Percentiles rank a stretch among this genome's conserved stretches.
phyloP scores from a whole-genome alignment of 805 yeast genomes.

The Metschnikowia matae region DNA sequence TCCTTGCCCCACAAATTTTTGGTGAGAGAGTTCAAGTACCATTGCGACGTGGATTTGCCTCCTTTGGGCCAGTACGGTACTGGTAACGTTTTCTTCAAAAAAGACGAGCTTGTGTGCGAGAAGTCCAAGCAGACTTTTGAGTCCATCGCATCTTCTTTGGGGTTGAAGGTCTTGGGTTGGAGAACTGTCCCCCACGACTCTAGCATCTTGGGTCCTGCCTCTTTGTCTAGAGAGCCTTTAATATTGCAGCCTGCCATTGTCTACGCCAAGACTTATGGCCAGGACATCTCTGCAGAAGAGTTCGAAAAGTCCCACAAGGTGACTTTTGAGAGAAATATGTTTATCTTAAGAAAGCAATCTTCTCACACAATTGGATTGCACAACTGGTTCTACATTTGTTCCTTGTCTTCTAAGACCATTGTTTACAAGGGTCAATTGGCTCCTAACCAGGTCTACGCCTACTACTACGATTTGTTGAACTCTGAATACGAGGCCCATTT shows the following conservation, averaged over 20 bases:
- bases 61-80: constrained; percentile 84
- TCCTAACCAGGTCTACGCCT: constrained; percentile 92
- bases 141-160: constrained; percentile 69
- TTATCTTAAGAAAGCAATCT: constrained; percentile 82
- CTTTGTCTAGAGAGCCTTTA: constrained; percentile 86
- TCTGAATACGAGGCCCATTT: constrained; percentile 93
- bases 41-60: constrained; percentile 66
- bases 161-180: constrained; percentile 88
- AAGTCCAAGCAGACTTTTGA: constrained; percentile 77
- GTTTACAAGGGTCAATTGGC: constrained; percentile 98
- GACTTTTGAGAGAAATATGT: constrained; percentile 77
- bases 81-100: constrained; percentile 91
- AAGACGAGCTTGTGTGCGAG: constrained; percentile 66
- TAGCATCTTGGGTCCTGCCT: constrained; percentile 91
- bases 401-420: constrained; percentile 80
- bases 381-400: constrained; percentile 97
- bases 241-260: constrained; percentile 93
- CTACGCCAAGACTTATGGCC: constrained; percentile 35
- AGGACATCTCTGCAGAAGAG: constrained; percentile 44
- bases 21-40: constrained; percentile 74
- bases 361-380: constrained; percentile 89
- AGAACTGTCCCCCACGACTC: constrained; percentile 93
- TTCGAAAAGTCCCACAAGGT: constrained; percentile 55
- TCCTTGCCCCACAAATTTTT: constrained; percentile 89
- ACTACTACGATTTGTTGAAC: constrained; percentile 88